A percentile compares a stretch with the other conserved stretches of the same genome.
Conservation (phyloP, 2,329 filamentous ascomycete species). For the Pseudocercospora fijiensis region DNA sequence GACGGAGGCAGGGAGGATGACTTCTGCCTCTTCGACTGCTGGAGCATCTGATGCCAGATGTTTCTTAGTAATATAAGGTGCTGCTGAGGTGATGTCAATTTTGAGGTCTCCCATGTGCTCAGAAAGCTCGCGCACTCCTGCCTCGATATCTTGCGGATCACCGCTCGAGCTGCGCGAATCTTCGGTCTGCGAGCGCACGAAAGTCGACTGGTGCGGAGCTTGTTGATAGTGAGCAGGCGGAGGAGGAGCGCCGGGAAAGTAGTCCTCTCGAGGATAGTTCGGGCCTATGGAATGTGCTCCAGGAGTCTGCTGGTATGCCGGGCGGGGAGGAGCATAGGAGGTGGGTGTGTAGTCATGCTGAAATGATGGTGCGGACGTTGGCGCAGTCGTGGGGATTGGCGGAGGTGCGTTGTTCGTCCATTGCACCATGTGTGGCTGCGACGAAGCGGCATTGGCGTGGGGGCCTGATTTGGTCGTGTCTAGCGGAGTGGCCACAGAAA, state of each 20-base stretch:
- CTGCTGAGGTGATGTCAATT: conserved; percentile 82
- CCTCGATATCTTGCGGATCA: conserved; percentile 37
- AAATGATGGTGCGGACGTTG: conserved; percentile 22
- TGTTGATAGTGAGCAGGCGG: conserved; percentile 24
- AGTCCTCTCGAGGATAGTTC: conserved; percentile 17
- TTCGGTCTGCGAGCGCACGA: conserved; percentile 30
- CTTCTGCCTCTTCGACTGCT: conserved; percentile 69
- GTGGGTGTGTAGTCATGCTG: conserved; percentile 21
- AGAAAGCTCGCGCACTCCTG: conserved; percentile 33
- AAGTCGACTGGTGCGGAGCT: conserved; percentile 20
- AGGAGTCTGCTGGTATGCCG: conserved; percentile 13
- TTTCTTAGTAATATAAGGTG: conserved; percentile 77
- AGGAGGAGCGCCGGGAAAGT: conserved; percentile 16
- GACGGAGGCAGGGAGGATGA: conserved; percentile 65
- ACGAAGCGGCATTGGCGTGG: conserved; percentile 15
- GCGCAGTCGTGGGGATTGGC: conserved; percentile 10
- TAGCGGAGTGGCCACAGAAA: conserved; percentile 19
- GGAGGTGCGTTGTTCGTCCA: conserved; percentile 18
- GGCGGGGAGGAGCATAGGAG: conserved; percentile 10
- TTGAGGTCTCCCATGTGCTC: conserved; percentile 80
- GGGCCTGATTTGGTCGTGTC: conserved; percentile 12
- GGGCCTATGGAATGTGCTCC: conserved; percentile 5
- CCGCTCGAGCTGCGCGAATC: conserved; percentile 32
- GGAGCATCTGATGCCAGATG: conserved; percentile 59
- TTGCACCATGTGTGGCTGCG: conserved; percentile 23